These are phyloP conservation scores for Naumovozyma baii DNA, from an alignment of 805 yeast species.

Conservation along the genomic window DNA sequence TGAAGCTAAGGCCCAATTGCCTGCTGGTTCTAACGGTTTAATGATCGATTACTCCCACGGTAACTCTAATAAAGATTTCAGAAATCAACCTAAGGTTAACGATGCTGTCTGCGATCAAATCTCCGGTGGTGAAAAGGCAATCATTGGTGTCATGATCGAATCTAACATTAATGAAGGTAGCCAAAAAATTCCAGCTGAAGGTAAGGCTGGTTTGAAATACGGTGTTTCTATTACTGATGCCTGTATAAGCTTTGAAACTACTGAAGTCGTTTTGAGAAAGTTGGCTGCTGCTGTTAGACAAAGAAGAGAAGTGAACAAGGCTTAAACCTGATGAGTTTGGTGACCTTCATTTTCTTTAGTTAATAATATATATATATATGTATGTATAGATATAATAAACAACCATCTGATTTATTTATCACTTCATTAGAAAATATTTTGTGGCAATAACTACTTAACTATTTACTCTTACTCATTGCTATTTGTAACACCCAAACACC, in stretches of 20 bases:
- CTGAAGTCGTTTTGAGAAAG: slow-evolving; percentile 67
- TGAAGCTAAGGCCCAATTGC: slow-evolving; percentile 60
- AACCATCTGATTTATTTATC: too few species aligned
- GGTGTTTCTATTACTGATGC: slow-evolving; percentile 97
- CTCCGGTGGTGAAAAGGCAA: slow-evolving; percentile 63
- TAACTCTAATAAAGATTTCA: slow-evolving; percentile 86
- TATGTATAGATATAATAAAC: too few species aligned
- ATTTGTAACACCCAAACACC: too few species aligned
- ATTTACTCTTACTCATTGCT: too few species aligned
- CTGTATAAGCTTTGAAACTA: slow-evolving; percentile 87
- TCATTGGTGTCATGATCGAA: slow-evolving; percentile 95
- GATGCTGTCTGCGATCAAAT: slow-evolving; percentile 73
- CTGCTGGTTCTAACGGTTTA: slow-evolving; percentile 36
- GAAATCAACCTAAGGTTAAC: slow-evolving; percentile 92
- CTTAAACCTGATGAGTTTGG: too few species aligned
- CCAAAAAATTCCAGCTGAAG: slow-evolving; percentile 66
- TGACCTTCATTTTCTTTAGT: too few species aligned
- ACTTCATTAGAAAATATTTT: too few species aligned
- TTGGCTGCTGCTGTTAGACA: slow-evolving; percentile 75
- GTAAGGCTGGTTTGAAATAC: slow-evolving; percentile 55
- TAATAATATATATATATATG: too few species aligned
- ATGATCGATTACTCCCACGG: slow-evolving; percentile 99
- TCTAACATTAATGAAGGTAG: slow-evolving; percentile 85
- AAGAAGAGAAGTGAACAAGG: slow-evolving; percentile 48
- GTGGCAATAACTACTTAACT: too few species aligned